Percentiles rank a stretch among this genome's conserved stretches.
phyloP scores from a whole-genome alignment of 2,329 filamentous ascomycete species.

The Pseudodiploospora longispora region DNA sequence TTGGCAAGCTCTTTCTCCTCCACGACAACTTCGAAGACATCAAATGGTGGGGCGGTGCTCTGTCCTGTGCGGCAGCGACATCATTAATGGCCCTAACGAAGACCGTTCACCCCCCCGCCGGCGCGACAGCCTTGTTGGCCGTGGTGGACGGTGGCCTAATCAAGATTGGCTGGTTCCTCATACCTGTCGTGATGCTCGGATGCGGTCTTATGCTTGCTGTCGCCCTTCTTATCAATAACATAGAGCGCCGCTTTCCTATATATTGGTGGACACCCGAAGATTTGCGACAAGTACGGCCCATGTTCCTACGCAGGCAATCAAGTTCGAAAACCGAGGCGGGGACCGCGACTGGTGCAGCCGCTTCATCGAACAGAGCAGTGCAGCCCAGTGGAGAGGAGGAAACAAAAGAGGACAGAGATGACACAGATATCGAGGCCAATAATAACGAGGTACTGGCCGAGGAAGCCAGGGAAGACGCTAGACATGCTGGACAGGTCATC shows the following conservation, averaged over 20 bases:
- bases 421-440: constrained; percentile 7
- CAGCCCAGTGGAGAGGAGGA: not conserved
- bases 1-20: constrained; percentile 58
- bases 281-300: constrained; percentile 9
- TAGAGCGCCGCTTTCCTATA: constrained; percentile 56
- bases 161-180: constrained; percentile 58
- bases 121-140: constrained; percentile 64
- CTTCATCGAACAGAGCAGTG: constrained; percentile 7
- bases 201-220: constrained; percentile 52
- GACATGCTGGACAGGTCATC: constrained; percentile 21
- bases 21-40: constrained; percentile 38
- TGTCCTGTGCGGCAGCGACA: constrained; percentile 57
- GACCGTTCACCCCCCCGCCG: constrained; percentile 66
- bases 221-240: constrained; percentile 61
- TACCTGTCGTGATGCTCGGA: constrained; percentile 55
- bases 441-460: constrained; percentile 3
- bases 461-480: constrained; percentile 11
- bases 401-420: constrained; percentile 7
- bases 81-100: constrained; percentile 61
- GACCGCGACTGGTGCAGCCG: not conserved
- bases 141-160: constrained; percentile 49
- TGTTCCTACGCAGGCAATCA: constrained; percentile 5
- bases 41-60: constrained; percentile 55
- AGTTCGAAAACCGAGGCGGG: constrained; percentile 2
- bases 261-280: constrained; percentile 60